Conservation (phyloP, 306 rosid species). For the Betula pendula region DNA sequence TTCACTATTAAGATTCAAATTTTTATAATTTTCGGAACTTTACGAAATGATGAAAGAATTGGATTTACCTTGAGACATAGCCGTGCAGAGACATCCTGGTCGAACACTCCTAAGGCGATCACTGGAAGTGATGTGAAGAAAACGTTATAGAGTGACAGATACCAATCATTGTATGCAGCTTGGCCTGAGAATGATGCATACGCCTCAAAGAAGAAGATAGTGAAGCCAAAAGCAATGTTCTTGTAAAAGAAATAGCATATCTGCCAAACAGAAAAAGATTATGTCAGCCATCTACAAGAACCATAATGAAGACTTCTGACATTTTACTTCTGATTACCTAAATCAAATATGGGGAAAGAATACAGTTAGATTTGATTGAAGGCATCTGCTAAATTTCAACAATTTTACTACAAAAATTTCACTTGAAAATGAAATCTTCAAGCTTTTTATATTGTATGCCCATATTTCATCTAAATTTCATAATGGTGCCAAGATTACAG, state of each 20-base stretch:
- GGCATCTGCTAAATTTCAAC: background rate
- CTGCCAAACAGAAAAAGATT: conserved; percentile 47
- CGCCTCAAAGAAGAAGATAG: conserved; percentile 75
- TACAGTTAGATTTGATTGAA: too few species aligned
- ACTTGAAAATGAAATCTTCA: background rate
- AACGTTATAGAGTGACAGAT: conserved; percentile 75
- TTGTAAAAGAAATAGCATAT: conserved; percentile 98
- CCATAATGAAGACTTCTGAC: too few species aligned
- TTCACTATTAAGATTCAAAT: background rate
- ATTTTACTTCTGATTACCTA: too few species aligned
- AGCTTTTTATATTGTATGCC: background rate
- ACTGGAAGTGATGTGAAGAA: conserved; percentile 99
- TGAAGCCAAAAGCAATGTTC: conserved; percentile 86
- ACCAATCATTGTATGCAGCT: conserved; percentile 89
- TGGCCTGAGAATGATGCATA: conserved; percentile 92
- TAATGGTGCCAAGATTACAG: background rate
- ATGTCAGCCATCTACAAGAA: conserved; percentile 20
- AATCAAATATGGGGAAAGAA: too few species aligned
- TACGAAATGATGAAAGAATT: background rate
- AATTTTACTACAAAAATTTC: background rate
- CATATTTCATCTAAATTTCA: background rate
- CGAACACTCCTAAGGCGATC: conserved; percentile 92
- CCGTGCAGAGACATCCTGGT: conserved; percentile 83
- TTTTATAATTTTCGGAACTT: too few species aligned
- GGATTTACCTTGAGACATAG: conserved; percentile 74